Percentiles rank a stretch among this genome's conserved stretches.
Evolutionary conservation across 495 filamentous ascomycete genomes (phyloP).

Genomic region (Cudoniella acicularis): DNA sequence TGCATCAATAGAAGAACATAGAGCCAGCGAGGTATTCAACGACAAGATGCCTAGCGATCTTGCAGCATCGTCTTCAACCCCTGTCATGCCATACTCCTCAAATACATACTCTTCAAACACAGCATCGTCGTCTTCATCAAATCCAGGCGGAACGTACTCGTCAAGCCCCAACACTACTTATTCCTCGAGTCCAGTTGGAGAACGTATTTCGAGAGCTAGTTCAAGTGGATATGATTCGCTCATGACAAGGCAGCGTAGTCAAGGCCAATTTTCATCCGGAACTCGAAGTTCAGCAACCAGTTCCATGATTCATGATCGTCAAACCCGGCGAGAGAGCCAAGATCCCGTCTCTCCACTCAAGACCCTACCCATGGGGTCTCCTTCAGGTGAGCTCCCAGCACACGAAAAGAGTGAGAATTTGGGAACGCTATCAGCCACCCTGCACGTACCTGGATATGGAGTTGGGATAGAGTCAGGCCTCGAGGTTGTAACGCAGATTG

Average conservation of each 20-base stretch:
- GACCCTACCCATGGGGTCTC: background rate
- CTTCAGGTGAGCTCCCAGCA: constrained; percentile 4
- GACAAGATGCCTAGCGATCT: background rate
- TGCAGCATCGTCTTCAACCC: background rate
- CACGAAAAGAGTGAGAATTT: constrained; percentile 1
- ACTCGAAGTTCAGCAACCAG: constrained; percentile 16
- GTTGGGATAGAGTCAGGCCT: constrained; percentile 10
- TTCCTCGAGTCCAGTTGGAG: constrained; percentile 10
- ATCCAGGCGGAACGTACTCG: background rate
- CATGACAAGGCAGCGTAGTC: constrained; percentile 16
- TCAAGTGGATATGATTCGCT: constrained; percentile 14
- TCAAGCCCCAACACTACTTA: background rate
- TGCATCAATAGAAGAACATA: constrained; percentile 14
- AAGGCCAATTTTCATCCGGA: constrained; percentile 8
- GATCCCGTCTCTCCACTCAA: background rate
- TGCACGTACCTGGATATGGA: constrained; percentile 8
- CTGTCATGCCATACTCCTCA: background rate
- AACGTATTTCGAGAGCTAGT: constrained; percentile 16
- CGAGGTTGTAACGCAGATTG: constrained; percentile 10
- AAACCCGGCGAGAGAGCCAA: constrained; percentile 7
- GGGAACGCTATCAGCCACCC: constrained; percentile 3
- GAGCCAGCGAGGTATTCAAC: constrained; percentile 7
- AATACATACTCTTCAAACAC: background rate
- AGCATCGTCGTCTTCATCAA: background rate
- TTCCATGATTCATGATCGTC: constrained; percentile 14